Conservation (phyloP, 805 yeast species). For the Komagataella kurtzmanii region DNA sequence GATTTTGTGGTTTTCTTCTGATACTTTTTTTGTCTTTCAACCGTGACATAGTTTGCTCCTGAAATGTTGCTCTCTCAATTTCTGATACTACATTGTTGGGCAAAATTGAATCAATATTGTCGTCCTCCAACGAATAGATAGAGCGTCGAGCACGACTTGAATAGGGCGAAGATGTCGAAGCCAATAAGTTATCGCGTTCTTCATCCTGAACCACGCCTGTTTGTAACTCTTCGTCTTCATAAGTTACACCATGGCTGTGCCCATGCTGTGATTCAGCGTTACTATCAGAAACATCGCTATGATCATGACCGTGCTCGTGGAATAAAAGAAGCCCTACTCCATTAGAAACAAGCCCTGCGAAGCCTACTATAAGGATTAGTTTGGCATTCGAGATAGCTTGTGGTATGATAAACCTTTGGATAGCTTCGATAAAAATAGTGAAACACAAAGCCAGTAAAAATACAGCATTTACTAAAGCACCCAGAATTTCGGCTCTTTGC, state of each 20-base stretch:
- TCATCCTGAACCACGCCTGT: neutral
- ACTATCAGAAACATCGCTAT: conserved; percentile 22
- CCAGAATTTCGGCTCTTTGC: conserved; percentile 95
- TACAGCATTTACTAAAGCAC: conserved; percentile 90
- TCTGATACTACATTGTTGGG: conserved; percentile 9
- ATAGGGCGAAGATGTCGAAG: neutral
- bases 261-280: conserved; percentile 15
- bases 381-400: conserved; percentile 72
- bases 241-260: conserved; percentile 19
- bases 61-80: conserved; percentile 4
- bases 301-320: conserved; percentile 75
- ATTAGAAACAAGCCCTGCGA: conserved; percentile 73
- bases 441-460: conserved; percentile 86
- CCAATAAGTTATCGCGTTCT: neutral
- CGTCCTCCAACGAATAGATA: neutral
- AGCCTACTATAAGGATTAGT: conserved; percentile 70
- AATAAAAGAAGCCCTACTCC: conserved; percentile 73
- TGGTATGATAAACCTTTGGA: conserved; percentile 78
- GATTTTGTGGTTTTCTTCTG: conserved; percentile 11
- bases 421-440: conserved; percentile 83
- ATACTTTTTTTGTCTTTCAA: conserved; percentile 5
- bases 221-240: conserved; percentile 6
- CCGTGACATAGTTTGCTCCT: neutral
- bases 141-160: neutral
- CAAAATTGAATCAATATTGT: conserved; percentile 8